Conservation (phyloP, 805 yeast species). For the Blastobotrys terrestris region DNA sequence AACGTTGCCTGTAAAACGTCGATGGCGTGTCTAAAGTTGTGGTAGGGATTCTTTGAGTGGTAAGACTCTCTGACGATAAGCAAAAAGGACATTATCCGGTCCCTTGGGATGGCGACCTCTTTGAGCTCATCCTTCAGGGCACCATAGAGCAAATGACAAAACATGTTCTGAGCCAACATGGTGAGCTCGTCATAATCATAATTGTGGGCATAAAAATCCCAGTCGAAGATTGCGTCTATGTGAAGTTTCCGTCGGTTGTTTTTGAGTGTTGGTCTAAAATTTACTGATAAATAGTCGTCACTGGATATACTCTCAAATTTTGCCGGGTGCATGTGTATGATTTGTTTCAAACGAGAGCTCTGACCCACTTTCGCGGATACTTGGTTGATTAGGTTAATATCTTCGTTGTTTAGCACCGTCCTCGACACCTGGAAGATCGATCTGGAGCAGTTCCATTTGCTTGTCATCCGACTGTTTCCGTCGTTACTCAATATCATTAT, state of each 20-base stretch:
- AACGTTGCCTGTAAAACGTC: conserved; percentile 92
- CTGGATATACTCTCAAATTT: neutral
- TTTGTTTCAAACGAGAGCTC: neutral
- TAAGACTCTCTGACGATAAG: conserved; percentile 71
- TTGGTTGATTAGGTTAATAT: neutral
- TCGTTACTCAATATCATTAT: neutral
- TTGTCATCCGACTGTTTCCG: neutral
- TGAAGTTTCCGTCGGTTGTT: neutral
- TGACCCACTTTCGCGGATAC: neutral
- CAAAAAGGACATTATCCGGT: conserved; percentile 52
- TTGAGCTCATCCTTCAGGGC: conserved; percentile 1
- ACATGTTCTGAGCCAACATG: conserved; percentile 51
- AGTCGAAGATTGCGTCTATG: conserved; percentile 20
- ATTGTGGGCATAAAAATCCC: conserved; percentile 70
- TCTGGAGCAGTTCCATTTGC: neutral
- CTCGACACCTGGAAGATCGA: neutral
- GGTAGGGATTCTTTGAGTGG: conserved; percentile 82
- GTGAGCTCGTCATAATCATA: conserved; percentile 59
- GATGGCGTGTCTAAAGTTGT: conserved; percentile 91
- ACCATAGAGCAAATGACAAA: conserved; percentile 35
- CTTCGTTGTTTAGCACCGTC: neutral
- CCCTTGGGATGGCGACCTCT: conserved; percentile 29
- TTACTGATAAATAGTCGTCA: neutral
- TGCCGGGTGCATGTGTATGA: neutral
- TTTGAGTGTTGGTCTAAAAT: neutral